A percentile compares a stretch with the other conserved stretches of the same genome.
phyloP scores from a whole-genome alignment of 768 basidiomycete genomes.

The Chalciporus sphaerocephalus region DNA sequence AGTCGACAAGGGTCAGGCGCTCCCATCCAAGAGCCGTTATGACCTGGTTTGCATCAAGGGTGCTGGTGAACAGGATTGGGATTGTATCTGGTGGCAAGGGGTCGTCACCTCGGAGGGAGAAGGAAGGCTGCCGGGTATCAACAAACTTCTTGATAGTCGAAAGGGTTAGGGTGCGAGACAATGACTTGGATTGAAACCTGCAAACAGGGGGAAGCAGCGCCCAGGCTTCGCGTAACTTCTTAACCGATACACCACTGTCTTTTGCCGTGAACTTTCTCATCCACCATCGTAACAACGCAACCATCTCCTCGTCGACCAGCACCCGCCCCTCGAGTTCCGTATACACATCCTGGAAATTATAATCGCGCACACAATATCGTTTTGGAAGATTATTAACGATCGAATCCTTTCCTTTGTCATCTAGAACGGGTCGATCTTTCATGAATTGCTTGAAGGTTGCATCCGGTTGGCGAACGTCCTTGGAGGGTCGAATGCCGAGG shows the following conservation, averaged over 20 bases:
- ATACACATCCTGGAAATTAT: constrained; percentile 75
- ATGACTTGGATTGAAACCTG: constrained; percentile 5
- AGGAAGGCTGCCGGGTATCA: constrained; percentile 48
- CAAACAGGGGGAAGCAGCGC: background rate
- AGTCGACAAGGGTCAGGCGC: constrained; percentile 66
- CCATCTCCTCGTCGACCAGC: constrained; percentile 62
- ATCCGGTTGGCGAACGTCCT: constrained; percentile 71
- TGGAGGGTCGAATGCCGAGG: constrained; percentile 60
- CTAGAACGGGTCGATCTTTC: constrained; percentile 64
- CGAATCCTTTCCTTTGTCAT: constrained; percentile 14
- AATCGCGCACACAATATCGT: constrained; percentile 59
- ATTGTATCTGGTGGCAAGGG: constrained; percentile 74
- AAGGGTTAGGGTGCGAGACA: constrained; percentile 47
- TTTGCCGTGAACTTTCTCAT: constrained; percentile 27
- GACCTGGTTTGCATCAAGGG: constrained; percentile 40
- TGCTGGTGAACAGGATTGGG: constrained; percentile 57
- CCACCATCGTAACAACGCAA: constrained; percentile 88
- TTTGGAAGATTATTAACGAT: constrained; percentile 61
- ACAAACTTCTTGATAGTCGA: constrained; percentile 61
- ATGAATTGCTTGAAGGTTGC: constrained; percentile 64
- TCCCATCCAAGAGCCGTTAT: constrained; percentile 64
- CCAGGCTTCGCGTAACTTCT: constrained; percentile 35
- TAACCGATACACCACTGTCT: constrained; percentile 13
- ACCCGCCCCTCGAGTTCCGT: constrained; percentile 64
- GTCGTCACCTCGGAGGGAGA: constrained; percentile 50